phyloP scores from a whole-genome alignment of 352 stramenopile species.

The Globisporangium nodosum region DNA sequence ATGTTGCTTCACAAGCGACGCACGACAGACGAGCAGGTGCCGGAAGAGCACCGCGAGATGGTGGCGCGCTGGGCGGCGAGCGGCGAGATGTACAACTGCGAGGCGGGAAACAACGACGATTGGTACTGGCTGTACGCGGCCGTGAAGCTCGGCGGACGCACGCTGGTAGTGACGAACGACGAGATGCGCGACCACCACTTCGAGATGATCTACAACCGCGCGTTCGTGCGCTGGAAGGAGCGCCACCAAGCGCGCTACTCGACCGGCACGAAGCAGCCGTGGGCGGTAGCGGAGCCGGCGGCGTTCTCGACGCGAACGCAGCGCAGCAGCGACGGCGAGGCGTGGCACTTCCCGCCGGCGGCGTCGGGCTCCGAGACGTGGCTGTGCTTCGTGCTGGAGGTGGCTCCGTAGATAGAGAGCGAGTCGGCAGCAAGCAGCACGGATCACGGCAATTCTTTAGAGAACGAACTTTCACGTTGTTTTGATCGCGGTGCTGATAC shows the following conservation, averaged over 20 bases:
- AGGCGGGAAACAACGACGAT: slow-evolving; percentile 97
- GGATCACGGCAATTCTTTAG: no score
- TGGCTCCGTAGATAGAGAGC: not conserved
- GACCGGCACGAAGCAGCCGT: slow-evolving; percentile 30
- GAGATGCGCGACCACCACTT: slow-evolving; percentile 99
- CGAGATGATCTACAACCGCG: slow-evolving; percentile 94
- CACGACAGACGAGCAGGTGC: slow-evolving; percentile 86
- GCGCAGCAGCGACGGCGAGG: slow-evolving; percentile 37
- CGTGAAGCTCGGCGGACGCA: slow-evolving; percentile 72
- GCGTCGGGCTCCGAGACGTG: slow-evolving; percentile 23
- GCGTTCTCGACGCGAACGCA: slow-evolving; percentile 59
- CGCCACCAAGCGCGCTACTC: slow-evolving; percentile 93
- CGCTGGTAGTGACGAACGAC: slow-evolving; percentile 96
- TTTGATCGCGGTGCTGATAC: no score
- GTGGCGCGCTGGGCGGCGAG: slow-evolving; percentile 70
- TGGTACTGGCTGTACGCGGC: slow-evolving; percentile 99
- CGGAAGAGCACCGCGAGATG: slow-evolving; percentile 58
- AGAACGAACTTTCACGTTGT: no score
- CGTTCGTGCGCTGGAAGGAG: slow-evolving; percentile 97
- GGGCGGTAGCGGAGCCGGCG: slow-evolving; percentile 31
- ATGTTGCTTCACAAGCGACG: slow-evolving; percentile 96
- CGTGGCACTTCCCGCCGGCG: slow-evolving; percentile 63
- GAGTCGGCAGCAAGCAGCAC: not conserved
- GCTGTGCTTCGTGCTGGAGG: slow-evolving; percentile 44
- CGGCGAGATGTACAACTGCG: slow-evolving; percentile 90